phyloP scores from a whole-genome alignment of 164 flowering plant species.

The Kingdonia uniflora region DNA sequence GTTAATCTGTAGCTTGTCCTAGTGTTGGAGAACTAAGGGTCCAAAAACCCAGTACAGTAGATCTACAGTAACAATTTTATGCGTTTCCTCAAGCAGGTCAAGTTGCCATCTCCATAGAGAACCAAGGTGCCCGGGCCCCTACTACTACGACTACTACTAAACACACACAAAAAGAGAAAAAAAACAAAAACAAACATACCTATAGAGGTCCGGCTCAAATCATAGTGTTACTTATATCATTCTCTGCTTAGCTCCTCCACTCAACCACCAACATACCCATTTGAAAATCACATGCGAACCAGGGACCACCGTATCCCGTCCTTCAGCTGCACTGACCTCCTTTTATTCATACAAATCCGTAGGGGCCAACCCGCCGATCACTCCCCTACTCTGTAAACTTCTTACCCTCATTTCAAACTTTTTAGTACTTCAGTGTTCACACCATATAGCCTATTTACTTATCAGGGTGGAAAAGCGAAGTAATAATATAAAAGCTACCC shows the following conservation, averaged over 20 bases:
- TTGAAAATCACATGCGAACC: constrained; percentile 17
- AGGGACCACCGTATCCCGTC: constrained; percentile 13
- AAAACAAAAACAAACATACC: no score
- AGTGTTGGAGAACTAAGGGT: constrained; percentile 19
- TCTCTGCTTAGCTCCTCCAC: neutral
- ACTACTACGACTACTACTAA: neutral
- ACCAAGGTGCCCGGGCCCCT: constrained; percentile 20
- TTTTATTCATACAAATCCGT: constrained; percentile 9
- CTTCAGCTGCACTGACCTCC: constrained; percentile 6
- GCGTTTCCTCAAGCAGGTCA: constrained; percentile 21
- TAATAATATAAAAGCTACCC: no score
- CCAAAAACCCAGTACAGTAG: constrained; percentile 11
- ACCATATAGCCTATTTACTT: no score
- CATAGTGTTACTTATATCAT: neutral
- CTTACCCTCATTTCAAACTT: neutral
- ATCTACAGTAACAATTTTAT: constrained; percentile 10
- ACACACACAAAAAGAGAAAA: no score
- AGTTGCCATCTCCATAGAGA: constrained; percentile 18
- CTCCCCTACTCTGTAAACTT: constrained; percentile 2
- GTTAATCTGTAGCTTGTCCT: constrained; percentile 1
- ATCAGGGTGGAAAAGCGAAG: no score
- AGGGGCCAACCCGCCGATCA: constrained; percentile 17
- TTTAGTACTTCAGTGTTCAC: no score
- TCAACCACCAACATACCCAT: constrained; percentile 5
- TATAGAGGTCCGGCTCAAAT: no score